These are phyloP conservation scores for Penicillium concentricum DNA, from an alignment of 2,329 filamentous ascomycete species.

Conservation along the genomic window DNA sequence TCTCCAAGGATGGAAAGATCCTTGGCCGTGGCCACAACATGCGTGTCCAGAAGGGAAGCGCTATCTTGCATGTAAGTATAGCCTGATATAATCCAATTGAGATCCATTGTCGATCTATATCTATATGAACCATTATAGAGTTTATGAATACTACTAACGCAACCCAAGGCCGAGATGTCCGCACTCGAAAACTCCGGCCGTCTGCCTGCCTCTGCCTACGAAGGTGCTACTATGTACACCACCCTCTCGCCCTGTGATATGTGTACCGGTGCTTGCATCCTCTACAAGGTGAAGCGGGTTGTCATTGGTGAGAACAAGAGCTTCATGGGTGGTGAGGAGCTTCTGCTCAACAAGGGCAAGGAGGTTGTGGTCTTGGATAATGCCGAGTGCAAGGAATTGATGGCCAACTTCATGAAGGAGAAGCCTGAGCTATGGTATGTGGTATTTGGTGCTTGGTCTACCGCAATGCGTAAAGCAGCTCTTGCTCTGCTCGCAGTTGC, in stretches of 20 bases:
- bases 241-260: conserved; percentile 78
- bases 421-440: conserved; percentile 70
- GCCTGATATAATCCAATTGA: not conserved
- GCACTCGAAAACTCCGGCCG: conserved; percentile 73
- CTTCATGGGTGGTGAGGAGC: conserved; percentile 70
- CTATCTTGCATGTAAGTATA: conserved; percentile 66
- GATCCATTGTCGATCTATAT: not conserved
- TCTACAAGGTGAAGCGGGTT: conserved; percentile 72
- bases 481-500: not conserved
- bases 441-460: conserved; percentile 7
- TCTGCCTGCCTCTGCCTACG: conserved; percentile 66
- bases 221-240: conserved; percentile 77
- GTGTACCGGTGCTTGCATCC: conserved; percentile 75
- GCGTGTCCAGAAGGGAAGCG: conserved; percentile 69
- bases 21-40: conserved; percentile 73
- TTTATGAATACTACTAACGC: not conserved
- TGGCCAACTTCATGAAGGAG: conserved; percentile 70
- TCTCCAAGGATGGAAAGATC: conserved; percentile 68
- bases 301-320: conserved; percentile 77
- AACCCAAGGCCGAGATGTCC: conserved; percentile 67
- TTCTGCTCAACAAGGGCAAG: conserved; percentile 65
- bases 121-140: not conserved
- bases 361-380: conserved; percentile 71
- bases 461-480: not conserved
- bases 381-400: conserved; percentile 63